phyloP scores from a whole-genome alignment of 768 basidiomycete species.

The Antrodiella citrinella region DNA sequence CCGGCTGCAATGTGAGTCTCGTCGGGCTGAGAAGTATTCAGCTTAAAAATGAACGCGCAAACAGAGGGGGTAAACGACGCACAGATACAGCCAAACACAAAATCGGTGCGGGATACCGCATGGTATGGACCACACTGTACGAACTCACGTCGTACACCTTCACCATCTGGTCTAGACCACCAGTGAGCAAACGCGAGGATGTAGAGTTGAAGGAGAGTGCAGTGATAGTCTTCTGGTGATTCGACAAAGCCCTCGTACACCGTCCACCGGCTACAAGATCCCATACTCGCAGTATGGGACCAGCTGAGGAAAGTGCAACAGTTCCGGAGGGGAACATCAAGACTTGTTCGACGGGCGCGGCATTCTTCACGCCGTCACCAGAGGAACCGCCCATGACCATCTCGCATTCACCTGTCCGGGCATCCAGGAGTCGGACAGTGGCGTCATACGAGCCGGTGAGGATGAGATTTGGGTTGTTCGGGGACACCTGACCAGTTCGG shows the following conservation, averaged over 20 bases:
- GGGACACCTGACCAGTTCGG: constrained; percentile 82
- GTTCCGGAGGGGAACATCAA: constrained; percentile 89
- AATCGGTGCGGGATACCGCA: constrained; percentile 93
- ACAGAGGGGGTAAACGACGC: constrained; percentile 27
- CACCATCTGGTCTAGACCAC: constrained; percentile 93
- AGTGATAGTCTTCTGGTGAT: constrained; percentile 98
- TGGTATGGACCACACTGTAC: constrained; percentile 95
- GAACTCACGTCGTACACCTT: constrained; percentile 95
- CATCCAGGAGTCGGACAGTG: constrained; percentile 82
- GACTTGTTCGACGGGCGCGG: constrained; percentile 83
- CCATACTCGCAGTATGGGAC: constrained; percentile 92
- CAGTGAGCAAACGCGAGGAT: constrained; percentile 77
- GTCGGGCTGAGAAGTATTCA: constrained; percentile 56
- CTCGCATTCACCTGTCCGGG: constrained; percentile 75
- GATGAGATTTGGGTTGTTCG: constrained; percentile 74
- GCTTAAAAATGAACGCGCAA: not conserved
- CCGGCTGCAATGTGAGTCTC: constrained; percentile 95
- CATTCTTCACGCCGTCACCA: constrained; percentile 24
- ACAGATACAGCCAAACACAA: constrained; percentile 90
- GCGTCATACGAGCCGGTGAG: constrained; percentile 94
- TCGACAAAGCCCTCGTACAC: constrained; percentile 86
- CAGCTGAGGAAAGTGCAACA: constrained; percentile 76
- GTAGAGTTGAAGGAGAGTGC: constrained; percentile 73
- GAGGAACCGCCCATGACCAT: constrained; percentile 59
- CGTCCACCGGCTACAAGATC: constrained; percentile 88